Evolutionary conservation across 2,329 filamentous ascomycete genomes (phyloP), one percentile per base, ranked within the genome.

Genomic region (Monosporascus sp.): DNA sequence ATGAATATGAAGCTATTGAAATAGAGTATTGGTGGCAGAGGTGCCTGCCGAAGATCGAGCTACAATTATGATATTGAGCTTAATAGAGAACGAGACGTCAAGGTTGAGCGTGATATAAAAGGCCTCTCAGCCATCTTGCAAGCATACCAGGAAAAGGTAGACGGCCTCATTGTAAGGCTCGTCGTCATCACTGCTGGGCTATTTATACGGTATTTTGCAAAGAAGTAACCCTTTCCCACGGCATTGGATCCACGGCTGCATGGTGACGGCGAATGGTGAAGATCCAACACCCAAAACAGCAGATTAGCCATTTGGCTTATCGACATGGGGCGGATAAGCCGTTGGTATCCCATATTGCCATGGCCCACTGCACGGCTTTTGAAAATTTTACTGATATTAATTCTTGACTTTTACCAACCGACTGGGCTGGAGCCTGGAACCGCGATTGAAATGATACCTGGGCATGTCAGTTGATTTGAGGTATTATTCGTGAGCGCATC

Each of bases 331-430:
- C 25, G 36, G 39, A 56, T 60, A 59, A 60, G 58, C 58, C 57
- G 58, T 53, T 46, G 45, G 54, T 60, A 60, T 54, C 58, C 56
- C 54, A 57, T 53, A 54, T 57, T 50, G 54, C 51, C 49, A 56
- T 56, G 49, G 22, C 48, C 44, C 58, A 51, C 44, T 57, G 49
- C 31, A 51, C 54, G 20, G 17, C 49, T 38, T 41, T 51, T 51
- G 54, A 55, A 34, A 42, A 41, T 17, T 15, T n/a, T 31, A n/a
- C 47, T 48, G 20, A 24, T 48, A 24, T 48, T 38, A 37, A 50
- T 36, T 46, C 42, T 37, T 48, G 39, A 49, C 25, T 48, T 45
- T 51, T 49, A 14, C 5, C 18, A 20, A 6, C n/a, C 5, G 22
- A 20, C 14, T 42, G 18, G 18, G 22, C 11, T 20, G 31, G 11